Evolutionary conservation across 1,139 yeast species (phyloP), one percentile per base, ranked within the genome.

Genomic region (Saccharomyces pastorianus): DNA sequence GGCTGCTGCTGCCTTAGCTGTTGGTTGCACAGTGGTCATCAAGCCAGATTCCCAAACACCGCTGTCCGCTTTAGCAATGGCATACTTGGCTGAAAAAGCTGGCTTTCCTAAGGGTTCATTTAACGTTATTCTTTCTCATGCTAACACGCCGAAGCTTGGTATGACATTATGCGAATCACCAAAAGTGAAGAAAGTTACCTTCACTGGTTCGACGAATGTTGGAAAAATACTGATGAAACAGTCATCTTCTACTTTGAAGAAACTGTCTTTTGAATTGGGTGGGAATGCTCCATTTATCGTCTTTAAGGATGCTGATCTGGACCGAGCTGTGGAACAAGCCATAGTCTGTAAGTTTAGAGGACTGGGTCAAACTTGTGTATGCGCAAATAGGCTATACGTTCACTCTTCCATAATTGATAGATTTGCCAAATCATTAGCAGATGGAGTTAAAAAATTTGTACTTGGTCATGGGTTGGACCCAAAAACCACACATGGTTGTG

Each of bases 31-130:
- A 1, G 77, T 88, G 2, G 91, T 91, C 11, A 77, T 91, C 57
- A 91, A 90, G 71, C 97, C 98, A 2, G 97, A 95, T 42, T 75
- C 84, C 3, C 95, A 88, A 67, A 91, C 98, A 7, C 98, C 98
- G 20, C 75, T 85, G 57, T 79, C 91, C 23, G 96, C 96, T 0
- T 73, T 88, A 55, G 96, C 96, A 1, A 67, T 91, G 65, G 96
- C 85, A 2, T 73, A 80, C 59, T 75, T 91, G 50, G 84, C 83
- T 23, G 81, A 83, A 56, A 73, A 85, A 64, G 96, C 96, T 0
- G 96, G 96, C 0, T 76, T 91, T 61, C 96, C 97, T n/a, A 74
- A 77, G 54, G 97, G 98, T 54, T 87, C 82, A 2, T 71, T 89
- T 57, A 91, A 91, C 68, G 78, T 89, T 25, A 78, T 89, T 46